Evolutionary conservation across 257 asterid genomes (phyloP).

Genomic region (Parsonsia alboflavescens): DNA sequence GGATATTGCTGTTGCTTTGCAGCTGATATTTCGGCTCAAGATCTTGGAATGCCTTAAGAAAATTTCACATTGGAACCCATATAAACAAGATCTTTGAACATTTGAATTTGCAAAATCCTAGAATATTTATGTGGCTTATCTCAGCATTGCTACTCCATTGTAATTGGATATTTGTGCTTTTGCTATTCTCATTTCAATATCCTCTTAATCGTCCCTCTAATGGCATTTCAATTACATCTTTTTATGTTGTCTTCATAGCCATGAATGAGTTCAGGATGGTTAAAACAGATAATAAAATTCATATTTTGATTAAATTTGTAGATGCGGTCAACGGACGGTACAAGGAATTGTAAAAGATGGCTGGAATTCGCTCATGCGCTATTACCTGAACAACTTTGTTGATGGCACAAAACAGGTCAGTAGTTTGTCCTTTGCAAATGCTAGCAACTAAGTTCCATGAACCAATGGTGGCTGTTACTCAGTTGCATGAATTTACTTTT

Average conservation of each 20-base stretch:
- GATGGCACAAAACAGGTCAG: conserved; percentile 94
- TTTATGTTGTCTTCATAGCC: not conserved
- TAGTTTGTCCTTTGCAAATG: conserved; percentile 17
- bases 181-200: not conserved
- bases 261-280: not conserved
- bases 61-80: not conserved
- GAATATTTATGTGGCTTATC: not conserved
- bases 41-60: not conserved
- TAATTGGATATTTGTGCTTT: not conserved
- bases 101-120: not conserved
- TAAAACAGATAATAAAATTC: conserved; percentile 1
- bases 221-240: not conserved
- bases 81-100: not conserved
- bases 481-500: not conserved
- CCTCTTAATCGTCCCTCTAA: not conserved
- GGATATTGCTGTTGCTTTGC: not conserved
- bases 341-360: conserved; percentile 70
- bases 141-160: not conserved
- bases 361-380: conserved; percentile 67
- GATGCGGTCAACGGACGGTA: conserved; percentile 74
- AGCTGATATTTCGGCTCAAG: not conserved
- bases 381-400: conserved; percentile 82
- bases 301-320: conserved; percentile 26
- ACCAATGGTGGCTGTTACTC: not conserved
- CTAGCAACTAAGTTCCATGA: not conserved